Evolutionary conservation across 73 alveolate genomes (phyloP), one percentile per base, ranked within the genome.

Genomic region (Symbiodinium natans): DNA sequence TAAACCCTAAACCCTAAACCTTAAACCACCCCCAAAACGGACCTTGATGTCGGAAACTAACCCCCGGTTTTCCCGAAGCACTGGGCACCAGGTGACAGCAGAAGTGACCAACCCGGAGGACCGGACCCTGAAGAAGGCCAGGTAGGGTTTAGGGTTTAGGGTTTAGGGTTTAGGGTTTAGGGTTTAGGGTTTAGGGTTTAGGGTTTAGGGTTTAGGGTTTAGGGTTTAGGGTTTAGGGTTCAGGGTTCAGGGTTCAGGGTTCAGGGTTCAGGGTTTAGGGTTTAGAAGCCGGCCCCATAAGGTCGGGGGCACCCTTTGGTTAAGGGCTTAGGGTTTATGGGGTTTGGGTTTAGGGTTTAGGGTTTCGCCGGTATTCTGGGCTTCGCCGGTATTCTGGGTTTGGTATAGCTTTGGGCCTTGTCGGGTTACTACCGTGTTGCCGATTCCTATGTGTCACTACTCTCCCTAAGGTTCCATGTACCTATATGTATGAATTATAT

Each of bases 71-170:
- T 29, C 48, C 52, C 5, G 10, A 63, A 13, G 5, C 88, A 38
- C 39, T 19, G 56, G 21, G 19, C 56, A 23, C 42, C 31, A 90
- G 96, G 96, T 90, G 39, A 90, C 96, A 10, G 96, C 96, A 23
- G 8, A 29, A 21, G 96, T 90, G 77, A 90, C 96, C 43, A 90
- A 90, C 36, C 96, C 96, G 25, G 96, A 90, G 25, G 87, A 90
- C 0, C 10, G 29, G 38, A 88, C 71, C 23, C 82, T 90, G 52
- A 90, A 90, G 87, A 90, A 90, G 95, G 95, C 86, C 33, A 63
- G 80, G 80, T 1, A 3, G 80, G 77, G 34, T 23, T 23, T 27
- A 23, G 77, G 77, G 3, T 25, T 25, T 56, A 15, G 77, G 77
- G 77, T 59, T 59, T 17, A 13, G 77, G 77, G 31, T 63, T 63